Base-by-base conservation (phyloP, 2,329 filamentous ascomycete species). In the Tolypocladium pustulatum region DNA sequence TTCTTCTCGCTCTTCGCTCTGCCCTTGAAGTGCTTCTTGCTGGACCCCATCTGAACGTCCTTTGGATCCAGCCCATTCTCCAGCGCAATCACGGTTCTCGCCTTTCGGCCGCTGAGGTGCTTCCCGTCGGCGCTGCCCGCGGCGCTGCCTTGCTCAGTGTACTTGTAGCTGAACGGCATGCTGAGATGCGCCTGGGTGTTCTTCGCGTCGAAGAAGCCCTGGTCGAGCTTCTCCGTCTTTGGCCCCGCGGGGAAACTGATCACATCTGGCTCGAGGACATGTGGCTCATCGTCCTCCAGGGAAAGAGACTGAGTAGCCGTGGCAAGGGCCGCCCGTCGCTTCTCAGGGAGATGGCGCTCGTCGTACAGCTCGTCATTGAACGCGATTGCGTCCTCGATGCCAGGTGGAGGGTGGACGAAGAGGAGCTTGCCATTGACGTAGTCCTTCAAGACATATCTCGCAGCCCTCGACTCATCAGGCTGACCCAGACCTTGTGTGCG, bases 11-110 rank as follows among this genome's bases (percentile, higher is more conserved):
- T 81, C 72, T 80, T 85, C 62, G 83, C 81, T 46, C 85, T 84
- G n/a, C 83, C 87, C 76, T 96, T 96, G 74, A 91, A 94, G 75
- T 99, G 94, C 78, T 97, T 97, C 84, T 99, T 99, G 59, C 86
- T 82, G 56, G 78, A 78, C 59, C 78, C 78, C 59, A 81, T 67
- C 72, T 80, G 76, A 64, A 94, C 75, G 59, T 97, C 93, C 60
- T 86, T 87, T 0, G 89, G 87, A 67, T 97, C 91, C 40, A 97
- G 72, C 17, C 90, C 89, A 60, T 87, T 90, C 76, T 97, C 91
- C 61, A 97, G 69, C 13, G 93, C 93, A 56, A 90, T 78, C 78
- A 97, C 84, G 43, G 87, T 80, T 68, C 86, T 85, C 56, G 90
- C 83, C 73, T 99, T 99, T 61, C 94, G 81, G 0, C 92, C 92